Evolutionary conservation across 768 basidiomycete species (phyloP).

Genomic region (Rhodocollybia butyracea): DNA sequence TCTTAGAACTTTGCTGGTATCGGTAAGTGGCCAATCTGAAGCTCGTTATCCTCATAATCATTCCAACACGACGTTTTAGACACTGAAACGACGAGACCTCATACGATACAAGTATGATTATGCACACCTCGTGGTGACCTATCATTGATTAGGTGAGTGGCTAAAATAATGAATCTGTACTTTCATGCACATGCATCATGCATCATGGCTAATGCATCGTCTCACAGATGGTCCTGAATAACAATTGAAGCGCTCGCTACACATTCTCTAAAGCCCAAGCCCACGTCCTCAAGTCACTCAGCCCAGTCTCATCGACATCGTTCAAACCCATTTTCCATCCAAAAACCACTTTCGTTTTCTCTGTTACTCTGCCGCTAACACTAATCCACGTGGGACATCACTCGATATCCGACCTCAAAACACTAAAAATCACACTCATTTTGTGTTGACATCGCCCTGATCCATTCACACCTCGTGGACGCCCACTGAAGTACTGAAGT

Average conservation of each 20-base stretch:
- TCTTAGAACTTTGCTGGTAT: too few relatives aligned
- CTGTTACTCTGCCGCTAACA: constrained; percentile 38
- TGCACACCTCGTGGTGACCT: constrained; percentile 65
- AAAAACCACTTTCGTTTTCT: constrained; percentile 33
- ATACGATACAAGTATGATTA: constrained; percentile 81
- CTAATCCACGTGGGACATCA: constrained; percentile 92
- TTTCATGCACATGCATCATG: too few relatives aligned
- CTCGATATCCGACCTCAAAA: constrained; percentile 89
- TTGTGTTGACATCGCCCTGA: constrained; percentile 88
- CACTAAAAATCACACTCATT: constrained; percentile 84
- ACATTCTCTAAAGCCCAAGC: constrained; percentile 78
- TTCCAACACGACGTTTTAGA: too few relatives aligned
- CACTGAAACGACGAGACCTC: constrained; percentile 87
- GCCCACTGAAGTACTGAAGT: constrained; percentile 91
- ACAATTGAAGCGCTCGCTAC: constrained; percentile 66
- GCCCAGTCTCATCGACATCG: constrained; percentile 36
- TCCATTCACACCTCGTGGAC: constrained; percentile 93
- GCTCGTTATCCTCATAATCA: too few relatives aligned
- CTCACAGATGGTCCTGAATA: constrained; percentile 87
- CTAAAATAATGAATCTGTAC: not conserved
- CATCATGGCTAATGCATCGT: not conserved
- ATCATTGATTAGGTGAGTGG: constrained; percentile 80
- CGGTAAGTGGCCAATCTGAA: too few relatives aligned
- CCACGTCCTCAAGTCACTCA: constrained; percentile 61
- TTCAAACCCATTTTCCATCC: constrained; percentile 23